Evolutionary conservation across 1,284 basidiomycete genomes (phyloP).

Genomic region (Anthracocystis walkeri): DNA sequence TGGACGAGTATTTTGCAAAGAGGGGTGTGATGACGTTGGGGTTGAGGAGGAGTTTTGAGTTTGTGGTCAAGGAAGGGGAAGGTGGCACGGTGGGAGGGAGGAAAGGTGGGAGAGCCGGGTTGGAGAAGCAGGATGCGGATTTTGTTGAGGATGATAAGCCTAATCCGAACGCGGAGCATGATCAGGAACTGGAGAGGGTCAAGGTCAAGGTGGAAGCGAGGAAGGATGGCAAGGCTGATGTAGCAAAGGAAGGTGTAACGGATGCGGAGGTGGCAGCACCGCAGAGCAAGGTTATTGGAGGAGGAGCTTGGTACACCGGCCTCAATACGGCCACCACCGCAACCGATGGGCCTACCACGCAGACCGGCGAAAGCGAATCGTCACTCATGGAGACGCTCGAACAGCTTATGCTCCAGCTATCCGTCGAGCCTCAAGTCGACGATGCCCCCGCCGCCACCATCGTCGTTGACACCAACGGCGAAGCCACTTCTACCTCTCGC

Average conservation of each 20-base stretch:
- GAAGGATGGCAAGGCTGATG: background rate
- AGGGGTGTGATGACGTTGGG: conserved; percentile 82
- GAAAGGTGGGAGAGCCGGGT: conserved; percentile 54
- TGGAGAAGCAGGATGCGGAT: conserved; percentile 55
- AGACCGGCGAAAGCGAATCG: conserved; percentile 52
- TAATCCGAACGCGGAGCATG: conserved; percentile 32
- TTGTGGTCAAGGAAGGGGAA: conserved; percentile 45
- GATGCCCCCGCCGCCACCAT: background rate
- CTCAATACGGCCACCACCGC: conserved; percentile 7
- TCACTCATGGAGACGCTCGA: conserved; percentile 51
- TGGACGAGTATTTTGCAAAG: conserved; percentile 87
- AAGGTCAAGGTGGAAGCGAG: too few species aligned
- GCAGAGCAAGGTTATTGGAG: conserved; percentile 30
- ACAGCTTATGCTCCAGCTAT: conserved; percentile 37
- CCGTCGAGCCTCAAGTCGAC: conserved; percentile 10
- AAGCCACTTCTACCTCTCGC: background rate
- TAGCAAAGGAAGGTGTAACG: background rate
- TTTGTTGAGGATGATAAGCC: conserved; percentile 24
- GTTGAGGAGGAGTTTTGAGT: conserved; percentile 83
- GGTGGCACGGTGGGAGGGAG: conserved; percentile 7
- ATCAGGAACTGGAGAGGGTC: conserved; percentile 11
- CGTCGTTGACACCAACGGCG: background rate
- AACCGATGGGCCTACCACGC: background rate
- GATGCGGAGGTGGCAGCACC: background rate
- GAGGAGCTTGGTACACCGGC: conserved; percentile 41